Conservation (phyloP, 257 asterid genomes). For the Solanum corneliomulleri region DNA sequence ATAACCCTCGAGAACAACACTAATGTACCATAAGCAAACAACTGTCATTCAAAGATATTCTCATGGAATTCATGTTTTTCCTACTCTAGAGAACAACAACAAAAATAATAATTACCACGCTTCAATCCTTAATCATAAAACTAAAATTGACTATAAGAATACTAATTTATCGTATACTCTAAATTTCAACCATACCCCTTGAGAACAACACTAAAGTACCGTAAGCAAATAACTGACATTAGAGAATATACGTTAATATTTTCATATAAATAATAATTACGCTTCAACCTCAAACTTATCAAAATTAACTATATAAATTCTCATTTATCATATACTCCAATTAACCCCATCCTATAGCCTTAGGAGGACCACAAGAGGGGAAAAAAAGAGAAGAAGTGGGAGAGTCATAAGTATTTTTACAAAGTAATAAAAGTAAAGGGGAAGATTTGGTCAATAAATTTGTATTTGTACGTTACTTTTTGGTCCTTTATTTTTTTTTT, state of each 20-base stretch:
- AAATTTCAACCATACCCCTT: background rate
- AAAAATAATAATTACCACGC: background rate
- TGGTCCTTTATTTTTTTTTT: background rate
- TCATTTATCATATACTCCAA: background rate
- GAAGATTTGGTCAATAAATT: background rate
- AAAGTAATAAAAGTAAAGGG: background rate
- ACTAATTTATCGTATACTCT: background rate
- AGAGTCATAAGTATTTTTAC: background rate
- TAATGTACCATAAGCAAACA: background rate
- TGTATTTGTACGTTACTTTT: constrained; percentile 24
- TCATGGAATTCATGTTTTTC: too few species aligned
- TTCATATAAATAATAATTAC: background rate
- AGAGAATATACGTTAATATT: background rate
- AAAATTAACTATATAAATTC: background rate
- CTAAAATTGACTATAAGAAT: background rate
- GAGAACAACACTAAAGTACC: background rate
- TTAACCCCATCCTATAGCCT: background rate
- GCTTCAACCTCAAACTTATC: background rate
- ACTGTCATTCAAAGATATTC: too few species aligned
- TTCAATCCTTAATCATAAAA: background rate
- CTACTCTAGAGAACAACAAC: too few species aligned
- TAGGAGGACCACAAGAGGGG: background rate
- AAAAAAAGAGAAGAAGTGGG: background rate
- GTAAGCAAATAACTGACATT: background rate
- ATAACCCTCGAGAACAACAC: background rate